Evolutionary conservation across 768 basidiomycete genomes (phyloP).

Genomic region (Tylopilus cervinicoccineus): DNA sequence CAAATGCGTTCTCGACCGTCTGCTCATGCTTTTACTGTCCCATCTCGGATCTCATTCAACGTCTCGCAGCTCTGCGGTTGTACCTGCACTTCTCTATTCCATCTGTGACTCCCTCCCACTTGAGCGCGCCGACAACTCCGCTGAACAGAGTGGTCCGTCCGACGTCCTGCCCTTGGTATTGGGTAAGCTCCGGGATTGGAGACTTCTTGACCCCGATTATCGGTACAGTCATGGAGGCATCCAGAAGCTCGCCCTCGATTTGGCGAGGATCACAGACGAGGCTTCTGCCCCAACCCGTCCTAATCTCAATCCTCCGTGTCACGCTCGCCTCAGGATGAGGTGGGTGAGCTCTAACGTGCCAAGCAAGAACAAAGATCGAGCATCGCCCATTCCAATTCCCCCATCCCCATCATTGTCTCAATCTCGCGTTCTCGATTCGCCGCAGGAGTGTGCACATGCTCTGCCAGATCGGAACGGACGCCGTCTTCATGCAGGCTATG

Average conservation of each 20-base stretch:
- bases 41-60: slow-evolving; percentile 4
- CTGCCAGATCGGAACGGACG: not conserved
- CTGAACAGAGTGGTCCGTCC: not conserved
- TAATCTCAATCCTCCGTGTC: not conserved
- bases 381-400: not conserved
- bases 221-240: slow-evolving; percentile 13
- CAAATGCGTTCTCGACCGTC: slow-evolving; percentile 7
- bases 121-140: not conserved
- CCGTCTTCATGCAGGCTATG: slow-evolving; percentile 1
- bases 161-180: slow-evolving; percentile 23
- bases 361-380: slow-evolving; percentile 1
- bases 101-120: slow-evolving; percentile 18
- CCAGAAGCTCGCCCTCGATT: slow-evolving; percentile 17
- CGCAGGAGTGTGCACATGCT: not conserved
- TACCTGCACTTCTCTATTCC: slow-evolving; percentile 20
- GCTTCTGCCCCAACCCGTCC: not conserved
- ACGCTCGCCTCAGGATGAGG: slow-evolving; percentile 12
- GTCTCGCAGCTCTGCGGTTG: not conserved
- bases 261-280: slow-evolving; percentile 13
- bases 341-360: slow-evolving; percentile 15
- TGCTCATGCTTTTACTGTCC: slow-evolving; percentile 15
- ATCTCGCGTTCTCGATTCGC: slow-evolving; percentile 1
- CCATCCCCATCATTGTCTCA: slow-evolving; percentile 3
- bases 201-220: slow-evolving; percentile 16
- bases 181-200: slow-evolving; percentile 22